Evolutionary conservation across 163 green algal species (phyloP).

Genomic region (Chlorella variabilis): DNA sequence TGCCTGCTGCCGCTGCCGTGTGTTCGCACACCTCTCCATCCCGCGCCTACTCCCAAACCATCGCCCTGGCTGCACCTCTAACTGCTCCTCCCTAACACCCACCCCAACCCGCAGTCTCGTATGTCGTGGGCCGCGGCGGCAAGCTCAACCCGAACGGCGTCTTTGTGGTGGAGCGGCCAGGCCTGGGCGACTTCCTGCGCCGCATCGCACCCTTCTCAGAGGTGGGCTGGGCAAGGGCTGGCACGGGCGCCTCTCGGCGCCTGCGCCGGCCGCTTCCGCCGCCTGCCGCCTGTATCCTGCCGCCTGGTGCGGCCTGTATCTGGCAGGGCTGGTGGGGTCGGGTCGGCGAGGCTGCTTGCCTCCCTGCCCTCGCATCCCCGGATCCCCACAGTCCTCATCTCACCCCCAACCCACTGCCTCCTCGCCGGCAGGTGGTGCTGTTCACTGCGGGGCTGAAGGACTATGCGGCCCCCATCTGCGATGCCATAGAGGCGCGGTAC

Average conservation of each 20-base stretch:
- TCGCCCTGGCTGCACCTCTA: not conserved
- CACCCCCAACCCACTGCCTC: too few relatives aligned
- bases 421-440: conserved; percentile 63
- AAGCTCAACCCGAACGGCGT: conserved; percentile 84
- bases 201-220: conserved; percentile 65
- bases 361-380: too few relatives aligned
- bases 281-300: too few relatives aligned
- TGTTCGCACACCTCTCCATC: not conserved
- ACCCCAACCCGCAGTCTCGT: conserved; percentile 37
- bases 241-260: too few relatives aligned
- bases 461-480: conserved; percentile 87
- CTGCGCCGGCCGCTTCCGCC: too few relatives aligned
- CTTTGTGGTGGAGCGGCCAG: conserved; percentile 89
- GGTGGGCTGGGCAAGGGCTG: conserved; percentile 56
- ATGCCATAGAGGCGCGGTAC: conserved; percentile 76
- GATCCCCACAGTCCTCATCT: too few relatives aligned
- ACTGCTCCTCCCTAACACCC: not conserved
- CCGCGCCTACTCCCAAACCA: not conserved
- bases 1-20: not conserved
- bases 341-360: too few relatives aligned
- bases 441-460: conserved; percentile 87
- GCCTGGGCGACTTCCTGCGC: conserved; percentile 81
- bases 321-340: too few relatives aligned
- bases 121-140: conserved; percentile 78
- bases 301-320: too few relatives aligned